phyloP scores from a whole-genome alignment of 768 basidiomycete species.

The Collybia mongolica region DNA sequence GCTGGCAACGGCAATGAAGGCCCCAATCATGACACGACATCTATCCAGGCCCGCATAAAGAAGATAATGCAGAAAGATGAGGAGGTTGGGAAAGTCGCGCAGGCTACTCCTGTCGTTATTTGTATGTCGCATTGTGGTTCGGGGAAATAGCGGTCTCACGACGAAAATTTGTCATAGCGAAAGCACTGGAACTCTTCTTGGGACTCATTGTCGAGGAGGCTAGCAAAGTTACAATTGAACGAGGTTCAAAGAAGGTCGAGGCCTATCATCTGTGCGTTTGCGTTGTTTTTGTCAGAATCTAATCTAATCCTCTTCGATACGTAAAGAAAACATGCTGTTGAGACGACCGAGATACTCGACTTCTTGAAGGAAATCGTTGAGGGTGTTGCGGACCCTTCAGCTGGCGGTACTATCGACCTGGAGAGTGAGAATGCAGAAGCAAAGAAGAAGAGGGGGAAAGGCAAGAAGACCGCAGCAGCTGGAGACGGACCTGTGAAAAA shows the following conservation, averaged over 20 bases:
- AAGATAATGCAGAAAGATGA: slow-evolving; percentile 99
- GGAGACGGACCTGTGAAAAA: slow-evolving; percentile 38
- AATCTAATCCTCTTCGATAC: background rate
- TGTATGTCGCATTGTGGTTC: slow-evolving; percentile 56
- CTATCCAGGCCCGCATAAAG: slow-evolving; percentile 88
- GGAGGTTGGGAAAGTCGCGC: slow-evolving; percentile 97
- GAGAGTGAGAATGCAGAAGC: slow-evolving; percentile 56
- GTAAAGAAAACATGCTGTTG: slow-evolving; percentile 87
- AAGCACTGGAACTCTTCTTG: slow-evolving; percentile 92
- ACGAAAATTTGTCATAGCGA: slow-evolving; percentile 51
- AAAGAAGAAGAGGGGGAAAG: slow-evolving; percentile 58
- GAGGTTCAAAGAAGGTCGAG: slow-evolving; percentile 87
- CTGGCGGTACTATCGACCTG: slow-evolving; percentile 75
- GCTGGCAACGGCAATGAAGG: too few relatives aligned
- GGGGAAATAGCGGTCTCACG: background rate
- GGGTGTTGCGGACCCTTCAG: slow-evolving; percentile 82
- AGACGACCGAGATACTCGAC: slow-evolving; percentile 85
- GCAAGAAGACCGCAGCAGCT: slow-evolving; percentile 48
- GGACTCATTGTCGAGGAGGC: slow-evolving; percentile 81
- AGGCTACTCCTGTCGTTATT: slow-evolving; percentile 94
- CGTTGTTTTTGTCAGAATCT: background rate
- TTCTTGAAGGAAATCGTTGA: slow-evolving; percentile 93
- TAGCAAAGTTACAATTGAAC: slow-evolving; percentile 71
- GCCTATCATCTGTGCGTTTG: slow-evolving; percentile 88
- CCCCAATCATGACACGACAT: background rate